Evolutionary conservation across 1,139 yeast species (phyloP).

Genomic region (Pichia cactophila): DNA sequence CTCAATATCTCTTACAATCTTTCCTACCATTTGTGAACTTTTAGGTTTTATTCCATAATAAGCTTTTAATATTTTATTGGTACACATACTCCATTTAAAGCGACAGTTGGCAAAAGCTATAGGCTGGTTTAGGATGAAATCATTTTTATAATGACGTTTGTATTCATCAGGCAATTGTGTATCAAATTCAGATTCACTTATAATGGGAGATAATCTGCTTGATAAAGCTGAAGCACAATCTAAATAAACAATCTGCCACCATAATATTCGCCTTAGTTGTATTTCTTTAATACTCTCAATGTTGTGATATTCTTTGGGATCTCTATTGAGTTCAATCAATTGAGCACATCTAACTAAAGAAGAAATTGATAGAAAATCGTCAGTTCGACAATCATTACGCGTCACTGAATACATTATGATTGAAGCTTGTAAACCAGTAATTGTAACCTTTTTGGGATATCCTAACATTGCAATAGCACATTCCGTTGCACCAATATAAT

Average conservation of each 20-base stretch:
- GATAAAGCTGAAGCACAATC: conserved; percentile 53
- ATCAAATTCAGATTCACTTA: conserved; percentile 46
- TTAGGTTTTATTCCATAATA: conserved; percentile 11
- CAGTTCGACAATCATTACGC: conserved; percentile 20
- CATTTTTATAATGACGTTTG: conserved; percentile 9
- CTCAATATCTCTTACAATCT: conserved; percentile 11
- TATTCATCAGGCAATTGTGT: conserved; percentile 40
- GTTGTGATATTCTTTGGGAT: conserved; percentile 44
- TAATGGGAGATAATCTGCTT: conserved; percentile 49
- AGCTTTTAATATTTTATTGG: conserved; percentile 15
- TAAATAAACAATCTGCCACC: conserved; percentile 60
- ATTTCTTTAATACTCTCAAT: conserved; percentile 42
- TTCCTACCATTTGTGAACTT: conserved; percentile 4
- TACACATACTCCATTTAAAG: conserved; percentile 19
- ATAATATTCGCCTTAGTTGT: conserved; percentile 44
- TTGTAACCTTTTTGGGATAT: conserved; percentile 15
- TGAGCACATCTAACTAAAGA: conserved; percentile 44
- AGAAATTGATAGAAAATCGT: conserved; percentile 24
- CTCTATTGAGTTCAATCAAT: conserved; percentile 47
- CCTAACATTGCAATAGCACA: conserved; percentile 19
- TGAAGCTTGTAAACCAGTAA: conserved; percentile 18
- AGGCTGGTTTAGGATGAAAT: conserved; percentile 14
- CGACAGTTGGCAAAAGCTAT: conserved; percentile 20
- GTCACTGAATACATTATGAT: conserved; percentile 18
- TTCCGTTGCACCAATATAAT: conserved; percentile 18